A percentile compares a stretch with the other conserved stretches of the same genome.
phyloP scores from a whole-genome alignment of 2,329 filamentous ascomycete genomes.

The Arthrinium phaeospermum region DNA sequence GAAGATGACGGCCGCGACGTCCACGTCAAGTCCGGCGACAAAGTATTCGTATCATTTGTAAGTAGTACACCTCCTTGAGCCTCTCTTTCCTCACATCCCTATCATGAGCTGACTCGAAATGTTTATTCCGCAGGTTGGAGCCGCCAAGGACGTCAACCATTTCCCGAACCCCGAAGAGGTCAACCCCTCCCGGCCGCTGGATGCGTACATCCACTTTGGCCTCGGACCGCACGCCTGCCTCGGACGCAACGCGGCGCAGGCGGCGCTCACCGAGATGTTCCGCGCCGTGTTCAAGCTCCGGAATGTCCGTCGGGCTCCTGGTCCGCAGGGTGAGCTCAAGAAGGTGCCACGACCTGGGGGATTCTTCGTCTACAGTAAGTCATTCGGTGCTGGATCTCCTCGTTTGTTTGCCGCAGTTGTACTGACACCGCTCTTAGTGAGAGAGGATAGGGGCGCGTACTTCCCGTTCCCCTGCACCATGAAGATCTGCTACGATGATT shows the following conservation, averaged over 20 bases:
- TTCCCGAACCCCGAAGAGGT: conserved; percentile 69
- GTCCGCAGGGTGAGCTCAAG: conserved; percentile 71
- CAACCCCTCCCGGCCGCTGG: conserved; percentile 66
- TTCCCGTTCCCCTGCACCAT: conserved; percentile 50
- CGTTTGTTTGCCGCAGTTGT: no score
- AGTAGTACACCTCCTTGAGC: conserved; percentile 27
- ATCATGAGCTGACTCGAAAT: background rate
- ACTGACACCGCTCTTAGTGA: conserved; percentile 43
- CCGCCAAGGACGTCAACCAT: conserved; percentile 59
- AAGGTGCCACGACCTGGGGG: conserved; percentile 63
- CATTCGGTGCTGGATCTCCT: background rate
- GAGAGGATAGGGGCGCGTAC: conserved; percentile 66
- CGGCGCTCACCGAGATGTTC: conserved; percentile 71
- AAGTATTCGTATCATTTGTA: conserved; percentile 69
- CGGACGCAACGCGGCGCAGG: conserved; percentile 63
- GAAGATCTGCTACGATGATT: conserved; percentile 39
- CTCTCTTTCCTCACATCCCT: background rate
- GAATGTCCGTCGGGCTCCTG: conserved; percentile 65
- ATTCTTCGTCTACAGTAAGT: conserved; percentile 57
- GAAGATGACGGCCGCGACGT: conserved; percentile 60
- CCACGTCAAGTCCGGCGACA: conserved; percentile 59
- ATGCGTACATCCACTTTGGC: conserved; percentile 69
- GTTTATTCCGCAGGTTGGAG: conserved; percentile 35
- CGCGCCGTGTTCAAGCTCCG: conserved; percentile 66
- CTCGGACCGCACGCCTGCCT: conserved; percentile 68